These are phyloP conservation scores for grape (Vitis vinifera) DNA, from an alignment of 164 flowering plant genomes.

Conservation along the genomic window ASM3070453v1 NC_081808.1:8525001-8525500, in stretches of 20 bases:
- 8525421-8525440: not conserved
- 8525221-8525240: conserved; percentile 34
- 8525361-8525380: not conserved
- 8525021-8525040: conserved; percentile 42
- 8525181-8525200: conserved; percentile 25
- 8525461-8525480: too few species aligned
- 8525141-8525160: conserved; percentile 29
- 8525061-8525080: conserved; percentile 32
- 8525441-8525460: too few species aligned
- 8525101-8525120: not conserved
- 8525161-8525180: conserved; percentile 32
- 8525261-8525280: not conserved
- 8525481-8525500: too few species aligned
- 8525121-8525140: conserved; percentile 32
- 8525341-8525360: conserved; percentile 7
- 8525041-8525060: conserved; percentile 23
- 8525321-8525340: conserved; percentile 11
- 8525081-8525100: conserved; percentile 11
- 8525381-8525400: conserved; percentile 14
- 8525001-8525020: conserved; percentile 21
- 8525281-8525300: conserved; percentile 41
- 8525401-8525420: conserved; percentile 1
- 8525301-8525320: conserved; percentile 16
- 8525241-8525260: conserved; percentile 8
- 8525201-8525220: conserved; percentile 35